Conservation (phyloP, 306 rosid genomes). For the Glycine soja region DNA sequence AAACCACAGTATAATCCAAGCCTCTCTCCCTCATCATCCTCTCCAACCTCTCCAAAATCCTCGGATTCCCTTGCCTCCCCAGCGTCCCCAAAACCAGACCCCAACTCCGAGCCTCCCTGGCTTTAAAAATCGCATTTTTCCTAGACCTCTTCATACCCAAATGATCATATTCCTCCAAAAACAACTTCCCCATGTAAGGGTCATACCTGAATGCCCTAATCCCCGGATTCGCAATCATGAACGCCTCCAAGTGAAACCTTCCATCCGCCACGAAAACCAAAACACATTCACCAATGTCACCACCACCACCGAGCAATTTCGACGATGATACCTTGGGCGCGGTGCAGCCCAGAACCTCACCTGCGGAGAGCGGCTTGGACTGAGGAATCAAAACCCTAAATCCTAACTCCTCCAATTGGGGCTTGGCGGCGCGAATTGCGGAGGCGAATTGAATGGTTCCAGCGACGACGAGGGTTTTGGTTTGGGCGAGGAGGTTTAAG, state of each 20-base stretch:
- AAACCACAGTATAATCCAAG: conserved; percentile 65
- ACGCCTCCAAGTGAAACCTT: conserved; percentile 89
- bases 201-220: conserved; percentile 80
- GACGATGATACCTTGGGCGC: conserved; percentile 67
- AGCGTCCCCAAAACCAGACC: conserved; percentile 85
- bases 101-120: conserved; percentile 73
- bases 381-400: conserved; percentile 83
- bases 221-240: conserved; percentile 93
- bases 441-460: conserved; percentile 91
- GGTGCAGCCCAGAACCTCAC: conserved; percentile 93
- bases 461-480: conserved; percentile 64
- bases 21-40: conserved; percentile 73
- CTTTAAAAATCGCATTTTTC: conserved; percentile 66
- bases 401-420: conserved; percentile 75
- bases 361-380: conserved; percentile 85
- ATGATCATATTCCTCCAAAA: conserved; percentile 90
- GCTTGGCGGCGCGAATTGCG: conserved; percentile 73
- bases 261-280: conserved; percentile 90
- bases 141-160: conserved; percentile 80
- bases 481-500: conserved; percentile 50
- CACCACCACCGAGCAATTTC: conserved; percentile 44
- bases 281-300: conserved; percentile 52
- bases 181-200: conserved; percentile 83
- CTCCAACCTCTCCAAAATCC: conserved; percentile 80
- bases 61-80: conserved; percentile 98